Percentiles rank a stretch among this genome's conserved stretches.
Conservation (phyloP, 1,284 basidiomycete species). For the Ustilago sp. region DNA sequence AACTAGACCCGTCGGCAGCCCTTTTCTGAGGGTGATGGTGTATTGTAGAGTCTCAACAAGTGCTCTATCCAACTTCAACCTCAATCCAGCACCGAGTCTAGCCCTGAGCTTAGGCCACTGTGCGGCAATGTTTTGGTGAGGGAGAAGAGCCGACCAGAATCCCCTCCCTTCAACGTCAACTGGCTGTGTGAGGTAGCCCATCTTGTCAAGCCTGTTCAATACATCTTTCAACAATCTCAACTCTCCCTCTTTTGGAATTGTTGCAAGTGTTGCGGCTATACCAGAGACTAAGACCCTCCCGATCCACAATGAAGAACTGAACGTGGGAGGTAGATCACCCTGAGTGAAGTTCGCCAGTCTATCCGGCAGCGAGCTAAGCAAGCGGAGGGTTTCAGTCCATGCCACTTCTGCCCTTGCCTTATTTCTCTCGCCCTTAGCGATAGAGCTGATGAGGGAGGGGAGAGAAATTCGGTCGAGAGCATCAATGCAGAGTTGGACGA, state of each 20-base stretch:
- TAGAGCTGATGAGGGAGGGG: background rate
- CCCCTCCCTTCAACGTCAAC: conserved; percentile 12
- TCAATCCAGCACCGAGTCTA: background rate
- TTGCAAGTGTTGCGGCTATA: conserved; percentile 1
- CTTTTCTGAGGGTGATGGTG: background rate
- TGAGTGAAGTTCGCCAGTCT: conserved; percentile 34
- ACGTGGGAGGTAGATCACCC: conserved; percentile 4
- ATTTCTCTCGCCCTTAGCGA: conserved; percentile 8
- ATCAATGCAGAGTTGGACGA: conserved; percentile 9
- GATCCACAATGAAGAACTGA: conserved; percentile 7
- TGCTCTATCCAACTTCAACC: conserved; percentile 7
- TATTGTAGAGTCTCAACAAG: conserved; percentile 25
- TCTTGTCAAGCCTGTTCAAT: conserved; percentile 17
- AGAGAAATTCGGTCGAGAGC: conserved; percentile 16
- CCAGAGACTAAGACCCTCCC: conserved; percentile 23
- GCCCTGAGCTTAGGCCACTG: conserved; percentile 11
- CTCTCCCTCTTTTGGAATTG: background rate
- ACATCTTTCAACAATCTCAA: conserved; percentile 14
- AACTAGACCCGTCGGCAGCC: conserved; percentile 1
- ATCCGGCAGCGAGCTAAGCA: conserved; percentile 23
- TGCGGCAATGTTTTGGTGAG: background rate
- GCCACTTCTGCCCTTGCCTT: conserved; percentile 18
- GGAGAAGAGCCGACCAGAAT: conserved; percentile 18
- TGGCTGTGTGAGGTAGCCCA: conserved; percentile 20
- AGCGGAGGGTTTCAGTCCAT: conserved; percentile 33